These are phyloP conservation scores for Ceratobasidium sp. DNA, from an alignment of 1,284 basidiomycete species.

Conservation along the genomic window DNA sequence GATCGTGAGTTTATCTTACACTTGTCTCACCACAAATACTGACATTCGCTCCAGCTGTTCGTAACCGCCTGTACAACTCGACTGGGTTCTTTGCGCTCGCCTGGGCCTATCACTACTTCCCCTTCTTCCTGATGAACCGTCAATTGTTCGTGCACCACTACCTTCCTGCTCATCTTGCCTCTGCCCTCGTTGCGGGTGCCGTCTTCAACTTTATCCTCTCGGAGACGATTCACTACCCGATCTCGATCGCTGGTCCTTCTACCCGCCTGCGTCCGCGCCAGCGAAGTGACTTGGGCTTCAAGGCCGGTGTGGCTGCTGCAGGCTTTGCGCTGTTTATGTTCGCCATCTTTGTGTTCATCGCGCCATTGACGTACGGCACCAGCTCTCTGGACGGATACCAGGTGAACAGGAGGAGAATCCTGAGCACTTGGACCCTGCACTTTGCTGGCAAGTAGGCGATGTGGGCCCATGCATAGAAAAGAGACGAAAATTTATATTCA, in stretches of 20 bases:
- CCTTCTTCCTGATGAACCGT: conserved; percentile 98
- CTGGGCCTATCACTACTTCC: conserved; percentile 96
- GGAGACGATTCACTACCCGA: conserved; percentile 92
- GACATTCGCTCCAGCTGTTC: conserved; percentile 64
- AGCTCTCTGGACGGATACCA: conserved; percentile 84
- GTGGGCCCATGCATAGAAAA: neutral
- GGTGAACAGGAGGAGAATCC: conserved; percentile 73
- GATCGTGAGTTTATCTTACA: conserved; percentile 65
- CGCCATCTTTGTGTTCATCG: conserved; percentile 74
- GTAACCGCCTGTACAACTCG: conserved; percentile 93
- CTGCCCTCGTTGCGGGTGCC: conserved; percentile 88
- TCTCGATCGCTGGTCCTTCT: conserved; percentile 69
- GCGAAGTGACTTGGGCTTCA: conserved; percentile 76
- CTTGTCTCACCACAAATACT: neutral
- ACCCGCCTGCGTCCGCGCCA: conserved; percentile 67
- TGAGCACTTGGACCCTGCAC: conserved; percentile 83
- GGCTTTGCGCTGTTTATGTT: conserved; percentile 68
- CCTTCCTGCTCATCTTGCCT: conserved; percentile 91
- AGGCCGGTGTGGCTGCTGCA: conserved; percentile 63
- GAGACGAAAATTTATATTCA: neutral
- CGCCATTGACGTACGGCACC: conserved; percentile 91
- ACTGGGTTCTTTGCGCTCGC: conserved; percentile 93
- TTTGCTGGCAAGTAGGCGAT: conserved; percentile 62
- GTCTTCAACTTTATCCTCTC: conserved; percentile 92
- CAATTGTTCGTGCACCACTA: conserved; percentile 99